Conservation (phyloP, 805 yeast genomes). For the Metschnikowia proteae region DNA sequence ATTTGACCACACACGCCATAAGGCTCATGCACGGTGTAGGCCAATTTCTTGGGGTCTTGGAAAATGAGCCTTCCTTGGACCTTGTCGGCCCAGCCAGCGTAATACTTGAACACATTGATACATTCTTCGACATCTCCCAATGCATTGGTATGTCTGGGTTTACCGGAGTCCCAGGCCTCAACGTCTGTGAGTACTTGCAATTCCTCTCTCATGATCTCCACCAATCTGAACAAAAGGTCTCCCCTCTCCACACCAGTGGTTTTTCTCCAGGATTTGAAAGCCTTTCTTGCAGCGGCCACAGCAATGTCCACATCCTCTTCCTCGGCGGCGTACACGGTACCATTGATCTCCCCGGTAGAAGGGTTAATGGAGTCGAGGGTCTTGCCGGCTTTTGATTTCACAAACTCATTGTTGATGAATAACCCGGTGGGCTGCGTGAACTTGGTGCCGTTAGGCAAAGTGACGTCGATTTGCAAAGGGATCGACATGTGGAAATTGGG, state of each 20-base stretch:
- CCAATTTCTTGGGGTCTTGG: slow-evolving; percentile 48
- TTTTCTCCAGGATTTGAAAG: slow-evolving; percentile 46
- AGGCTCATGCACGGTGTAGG: slow-evolving; percentile 68
- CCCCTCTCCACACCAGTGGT: slow-evolving; percentile 43
- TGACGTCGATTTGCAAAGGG: slow-evolving; percentile 37
- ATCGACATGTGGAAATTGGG: slow-evolving; percentile 25
- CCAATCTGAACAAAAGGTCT: slow-evolving; percentile 33
- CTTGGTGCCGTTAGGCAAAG: slow-evolving; percentile 48
- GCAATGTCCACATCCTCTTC: slow-evolving; percentile 42
- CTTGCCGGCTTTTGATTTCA: slow-evolving; percentile 19
- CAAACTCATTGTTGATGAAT: slow-evolving; percentile 51
- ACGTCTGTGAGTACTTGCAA: slow-evolving; percentile 34
- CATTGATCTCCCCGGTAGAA: slow-evolving; percentile 41
- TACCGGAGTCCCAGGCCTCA: slow-evolving; percentile 48
- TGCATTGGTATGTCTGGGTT: slow-evolving; percentile 46
- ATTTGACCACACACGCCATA: slow-evolving; percentile 64
- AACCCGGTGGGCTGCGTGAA: slow-evolving; percentile 59
- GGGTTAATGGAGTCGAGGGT: slow-evolving; percentile 44
- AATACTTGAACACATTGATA: slow-evolving; percentile 46
- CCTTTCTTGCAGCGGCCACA: slow-evolving; percentile 36
- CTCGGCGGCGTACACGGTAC: slow-evolving; percentile 39
- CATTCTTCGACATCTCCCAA: slow-evolving; percentile 46
- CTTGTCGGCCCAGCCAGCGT: slow-evolving; percentile 64
- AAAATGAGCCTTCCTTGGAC: slow-evolving; percentile 44
- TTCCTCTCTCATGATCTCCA: slow-evolving; percentile 32